Percentiles rank a stretch among this genome's conserved stretches.
These are phyloP conservation scores for Aspergillus glaucus DNA, from an alignment of 2,329 filamentous ascomycete genomes.

Conservation along the genomic window DNA sequence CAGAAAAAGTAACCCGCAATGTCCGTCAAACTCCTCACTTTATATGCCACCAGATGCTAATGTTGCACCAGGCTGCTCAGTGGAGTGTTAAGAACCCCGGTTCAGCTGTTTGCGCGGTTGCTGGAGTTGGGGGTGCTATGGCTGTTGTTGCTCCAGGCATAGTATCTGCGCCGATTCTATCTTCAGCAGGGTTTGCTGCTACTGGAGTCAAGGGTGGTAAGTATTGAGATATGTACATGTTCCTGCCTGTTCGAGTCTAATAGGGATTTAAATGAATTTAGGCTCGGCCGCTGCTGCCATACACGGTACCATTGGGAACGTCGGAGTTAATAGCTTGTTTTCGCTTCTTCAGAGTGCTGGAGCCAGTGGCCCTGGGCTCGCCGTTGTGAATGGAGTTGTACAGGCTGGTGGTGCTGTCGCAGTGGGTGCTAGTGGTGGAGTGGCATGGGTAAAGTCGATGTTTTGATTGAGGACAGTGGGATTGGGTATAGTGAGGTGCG, in stretches of 20 bases:
- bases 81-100: neutral
- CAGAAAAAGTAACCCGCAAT: too few relatives aligned
- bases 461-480: neutral
- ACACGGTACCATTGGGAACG: constrained; percentile 8
- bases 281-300: constrained; percentile 4
- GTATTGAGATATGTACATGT: too few relatives aligned
- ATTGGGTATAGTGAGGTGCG: too few relatives aligned
- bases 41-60: too few relatives aligned
- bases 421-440: neutral
- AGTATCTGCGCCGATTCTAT: neutral
- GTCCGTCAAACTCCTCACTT: too few relatives aligned
- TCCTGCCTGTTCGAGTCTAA: neutral
- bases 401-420: constrained; percentile 1
- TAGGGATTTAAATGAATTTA: constrained; percentile 1
- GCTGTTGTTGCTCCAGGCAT: neutral
- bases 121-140: neutral
- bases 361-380: constrained; percentile 4
- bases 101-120: neutral
- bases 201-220: neutral
- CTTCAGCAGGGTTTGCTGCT: neutral
- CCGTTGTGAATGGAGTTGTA: constrained; percentile 3
- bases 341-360: constrained; percentile 9
- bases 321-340: constrained; percentile 5
- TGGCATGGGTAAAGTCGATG: constrained; percentile 1
- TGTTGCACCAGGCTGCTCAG: neutral